Percentiles rank a stretch among this genome's conserved stretches.
phyloP scores from a whole-genome alignment of 1,284 basidiomycete genomes.

The Ustilago crameri region DNA sequence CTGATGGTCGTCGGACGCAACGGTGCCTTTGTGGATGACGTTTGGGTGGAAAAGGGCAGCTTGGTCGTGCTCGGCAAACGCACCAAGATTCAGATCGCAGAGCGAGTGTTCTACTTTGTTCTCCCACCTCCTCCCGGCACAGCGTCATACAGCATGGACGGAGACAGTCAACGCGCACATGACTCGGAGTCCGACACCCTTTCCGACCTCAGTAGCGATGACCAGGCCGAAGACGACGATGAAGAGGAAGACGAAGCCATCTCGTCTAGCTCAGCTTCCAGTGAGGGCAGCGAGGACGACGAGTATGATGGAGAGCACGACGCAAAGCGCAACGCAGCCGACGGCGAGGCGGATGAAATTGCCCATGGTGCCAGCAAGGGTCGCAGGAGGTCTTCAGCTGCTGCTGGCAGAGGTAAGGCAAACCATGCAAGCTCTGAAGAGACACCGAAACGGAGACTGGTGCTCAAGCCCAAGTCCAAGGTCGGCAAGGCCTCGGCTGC shows the following conservation, averaged over 20 bases:
- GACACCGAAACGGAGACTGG: constrained; percentile 40
- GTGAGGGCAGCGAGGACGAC: constrained; percentile 23
- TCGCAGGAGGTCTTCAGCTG: constrained; percentile 29
- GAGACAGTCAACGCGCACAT: constrained; percentile 26
- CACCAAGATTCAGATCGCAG: constrained; percentile 97
- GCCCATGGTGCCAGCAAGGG: constrained; percentile 2
- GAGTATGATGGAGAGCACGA: constrained; percentile 29
- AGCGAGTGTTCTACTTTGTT: constrained; percentile 95
- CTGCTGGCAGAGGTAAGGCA: constrained; percentile 10
- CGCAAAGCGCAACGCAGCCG: constrained; percentile 14
- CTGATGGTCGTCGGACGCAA: constrained; percentile 92
- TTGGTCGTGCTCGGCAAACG: constrained; percentile 74
- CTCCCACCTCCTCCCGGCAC: constrained; percentile 73
- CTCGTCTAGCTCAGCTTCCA: constrained; percentile 26
- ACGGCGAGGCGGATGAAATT: neutral
- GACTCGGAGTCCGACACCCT: constrained; percentile 49
- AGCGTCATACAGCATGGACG: constrained; percentile 31
- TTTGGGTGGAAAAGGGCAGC: constrained; percentile 89
- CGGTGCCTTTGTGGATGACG: constrained; percentile 96
- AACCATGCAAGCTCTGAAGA: constrained; percentile 21
- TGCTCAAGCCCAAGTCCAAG: constrained; percentile 47
- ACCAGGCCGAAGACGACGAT: constrained; percentile 20
- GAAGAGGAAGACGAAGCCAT: constrained; percentile 21
- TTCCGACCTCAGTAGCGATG: constrained; percentile 54
- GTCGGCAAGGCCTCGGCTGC: constrained; percentile 19